Percentiles rank a stretch among this genome's conserved stretches.
Evolutionary conservation across 2,329 filamentous ascomycete genomes (phyloP).

Genomic region (Fusarium fujikuroi): DNA sequence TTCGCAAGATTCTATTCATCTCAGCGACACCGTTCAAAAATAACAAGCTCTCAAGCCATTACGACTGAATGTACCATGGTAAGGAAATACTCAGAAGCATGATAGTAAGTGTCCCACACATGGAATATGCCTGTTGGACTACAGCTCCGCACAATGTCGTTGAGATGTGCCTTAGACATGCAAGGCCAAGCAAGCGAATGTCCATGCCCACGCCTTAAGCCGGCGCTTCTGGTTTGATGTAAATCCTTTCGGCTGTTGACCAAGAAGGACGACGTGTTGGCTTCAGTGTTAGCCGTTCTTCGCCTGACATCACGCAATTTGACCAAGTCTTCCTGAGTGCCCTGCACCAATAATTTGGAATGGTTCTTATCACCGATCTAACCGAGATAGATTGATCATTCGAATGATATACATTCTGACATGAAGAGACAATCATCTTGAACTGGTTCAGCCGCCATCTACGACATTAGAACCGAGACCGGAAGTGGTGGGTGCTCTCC

Average conservation of each 20-base stretch:
- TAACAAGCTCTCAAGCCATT: not conserved
- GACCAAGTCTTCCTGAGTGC: slow-evolving; percentile 12
- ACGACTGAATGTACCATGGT: not conserved
- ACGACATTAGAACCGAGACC: not conserved
- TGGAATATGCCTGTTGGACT: slow-evolving; percentile 19
- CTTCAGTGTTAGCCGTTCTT: slow-evolving; percentile 1
- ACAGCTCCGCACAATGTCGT: not conserved
- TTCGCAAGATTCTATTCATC: not conserved
- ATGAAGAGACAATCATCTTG: not conserved
- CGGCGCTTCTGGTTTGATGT: not conserved
- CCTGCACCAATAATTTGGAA: slow-evolving; percentile 13
- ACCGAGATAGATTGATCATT: not conserved
- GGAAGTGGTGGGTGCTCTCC: slow-evolving; percentile 3
- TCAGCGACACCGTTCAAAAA: not conserved
- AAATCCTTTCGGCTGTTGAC: not conserved
- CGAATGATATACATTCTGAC: not conserved
- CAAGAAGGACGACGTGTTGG: not conserved
- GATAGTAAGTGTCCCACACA: not conserved
- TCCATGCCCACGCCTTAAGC: not conserved
- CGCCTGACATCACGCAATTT: slow-evolving; percentile 4
- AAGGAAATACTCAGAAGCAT: not conserved
- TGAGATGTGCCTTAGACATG: slow-evolving; percentile 11
- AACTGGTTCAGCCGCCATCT: not conserved
- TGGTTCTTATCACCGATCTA: slow-evolving; percentile 1
- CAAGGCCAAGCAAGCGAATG: slow-evolving; percentile 1